phyloP scores from a whole-genome alignment of 257 asterid species.

The Buddleja alternifolia region DNA sequence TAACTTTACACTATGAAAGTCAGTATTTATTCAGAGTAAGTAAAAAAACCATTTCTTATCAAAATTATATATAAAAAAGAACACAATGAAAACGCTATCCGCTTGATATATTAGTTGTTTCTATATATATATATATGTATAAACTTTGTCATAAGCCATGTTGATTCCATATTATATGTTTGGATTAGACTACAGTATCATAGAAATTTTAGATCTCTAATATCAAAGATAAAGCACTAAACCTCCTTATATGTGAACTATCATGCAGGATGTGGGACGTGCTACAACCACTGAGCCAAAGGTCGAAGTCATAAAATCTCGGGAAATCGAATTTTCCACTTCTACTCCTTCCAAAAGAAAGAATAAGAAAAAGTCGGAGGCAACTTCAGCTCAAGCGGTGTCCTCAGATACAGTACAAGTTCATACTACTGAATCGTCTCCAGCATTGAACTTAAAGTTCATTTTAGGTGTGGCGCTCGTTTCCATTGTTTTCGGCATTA shows the following conservation, averaged over 20 bases:
- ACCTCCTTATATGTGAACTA: conserved; percentile 10
- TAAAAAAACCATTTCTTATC: too few relatives aligned
- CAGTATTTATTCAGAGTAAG: too few relatives aligned
- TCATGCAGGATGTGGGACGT: conserved; percentile 51
- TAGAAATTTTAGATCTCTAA: neutral
- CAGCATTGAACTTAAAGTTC: conserved; percentile 40
- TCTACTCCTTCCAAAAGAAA: conserved; percentile 61
- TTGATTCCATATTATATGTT: too few relatives aligned
- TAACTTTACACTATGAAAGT: too few relatives aligned
- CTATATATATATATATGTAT: too few relatives aligned
- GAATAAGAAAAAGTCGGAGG: conserved; percentile 70
- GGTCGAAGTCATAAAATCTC: conserved; percentile 52
- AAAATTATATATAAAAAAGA: too few relatives aligned
- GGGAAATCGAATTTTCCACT: conserved; percentile 53
- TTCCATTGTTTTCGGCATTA: conserved; percentile 66
- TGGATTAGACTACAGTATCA: neutral
- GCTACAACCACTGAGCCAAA: conserved; percentile 38
- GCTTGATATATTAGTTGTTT: too few relatives aligned
- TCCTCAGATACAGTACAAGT: conserved; percentile 44
- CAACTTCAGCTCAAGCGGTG: conserved; percentile 43
- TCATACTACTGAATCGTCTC: conserved; percentile 45
- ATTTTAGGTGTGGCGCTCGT: conserved; percentile 79
- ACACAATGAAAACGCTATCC: too few relatives aligned
- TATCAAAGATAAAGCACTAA: neutral
- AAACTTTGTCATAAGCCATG: too few relatives aligned